Evolutionary conservation across 306 rosid genomes (phyloP).

Genomic region (Sechiopsis laciniata): DNA sequence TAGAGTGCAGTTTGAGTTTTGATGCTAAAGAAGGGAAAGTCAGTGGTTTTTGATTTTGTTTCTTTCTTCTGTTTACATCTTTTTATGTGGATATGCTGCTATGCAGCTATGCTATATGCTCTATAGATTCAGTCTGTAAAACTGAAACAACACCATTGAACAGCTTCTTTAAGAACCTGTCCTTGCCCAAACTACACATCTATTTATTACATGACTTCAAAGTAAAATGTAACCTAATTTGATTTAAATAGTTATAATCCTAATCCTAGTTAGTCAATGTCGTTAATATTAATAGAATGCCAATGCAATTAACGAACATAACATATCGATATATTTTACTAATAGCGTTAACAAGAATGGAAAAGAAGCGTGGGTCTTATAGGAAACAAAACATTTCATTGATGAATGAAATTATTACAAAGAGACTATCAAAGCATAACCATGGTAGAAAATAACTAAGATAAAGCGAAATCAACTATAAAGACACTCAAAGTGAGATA

Average conservation of each 20-base stretch:
- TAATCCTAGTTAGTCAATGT: not conserved
- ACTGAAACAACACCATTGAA: not conserved
- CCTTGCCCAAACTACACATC: not conserved
- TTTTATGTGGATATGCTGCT: constrained; percentile 11
- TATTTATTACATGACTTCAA: not conserved
- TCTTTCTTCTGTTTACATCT: not conserved
- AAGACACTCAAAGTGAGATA: no score
- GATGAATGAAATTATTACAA: no score
- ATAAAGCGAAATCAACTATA: no score
- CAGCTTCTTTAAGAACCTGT: not conserved
- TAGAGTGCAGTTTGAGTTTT: not conserved
- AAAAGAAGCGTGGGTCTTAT: no score
- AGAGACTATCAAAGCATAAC: no score
- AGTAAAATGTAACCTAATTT: not conserved
- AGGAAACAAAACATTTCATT: no score
- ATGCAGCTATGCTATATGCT: not conserved
- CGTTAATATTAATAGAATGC: not conserved
- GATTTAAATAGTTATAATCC: not conserved
- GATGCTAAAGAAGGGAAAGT: not conserved
- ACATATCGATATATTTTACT: no score
- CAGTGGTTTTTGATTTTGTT: not conserved
- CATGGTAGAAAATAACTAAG: no score
- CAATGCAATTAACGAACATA: not conserved
- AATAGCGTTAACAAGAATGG: no score
- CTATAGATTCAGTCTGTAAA: not conserved